Conservation (phyloP, 2,329 filamentous ascomycete genomes). For the Fusarium oligoseptatum region DNA sequence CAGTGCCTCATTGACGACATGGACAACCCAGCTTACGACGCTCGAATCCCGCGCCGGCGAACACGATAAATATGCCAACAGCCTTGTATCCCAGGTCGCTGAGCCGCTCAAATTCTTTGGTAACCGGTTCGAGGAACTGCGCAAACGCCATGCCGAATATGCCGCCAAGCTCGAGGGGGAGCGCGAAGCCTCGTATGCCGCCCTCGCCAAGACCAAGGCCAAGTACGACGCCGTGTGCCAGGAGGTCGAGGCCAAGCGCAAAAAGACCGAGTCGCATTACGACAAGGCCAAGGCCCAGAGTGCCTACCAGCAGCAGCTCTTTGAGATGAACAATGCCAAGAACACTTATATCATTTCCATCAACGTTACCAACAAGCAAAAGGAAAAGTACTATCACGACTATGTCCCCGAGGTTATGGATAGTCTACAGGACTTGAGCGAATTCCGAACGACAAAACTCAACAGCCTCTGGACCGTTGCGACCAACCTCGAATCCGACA, state of each 20-base stretch:
- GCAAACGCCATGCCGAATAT: slow-evolving; percentile 91
- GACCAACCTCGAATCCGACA: slow-evolving; percentile 82
- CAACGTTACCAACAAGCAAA: slow-evolving; percentile 97
- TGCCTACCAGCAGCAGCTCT: slow-evolving; percentile 90
- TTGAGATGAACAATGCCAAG: slow-evolving; percentile 98
- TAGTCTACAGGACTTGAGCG: slow-evolving; percentile 91
- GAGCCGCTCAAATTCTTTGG: slow-evolving; percentile 85
- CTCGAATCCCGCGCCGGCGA: slow-evolving; percentile 89
- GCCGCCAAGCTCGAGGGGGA: slow-evolving; percentile 91
- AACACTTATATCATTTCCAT: slow-evolving; percentile 98
- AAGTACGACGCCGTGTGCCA: slow-evolving; percentile 95
- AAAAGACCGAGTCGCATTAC: slow-evolving; percentile 94
- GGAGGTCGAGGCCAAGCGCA: slow-evolving; percentile 93
- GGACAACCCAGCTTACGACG: slow-evolving; percentile 92
- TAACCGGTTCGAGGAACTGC: slow-evolving; percentile 86
- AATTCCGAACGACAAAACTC: slow-evolving; percentile 86
- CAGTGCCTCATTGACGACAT: slow-evolving; percentile 94
- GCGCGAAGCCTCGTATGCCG: slow-evolving; percentile 84
- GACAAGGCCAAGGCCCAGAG: slow-evolving; percentile 94
- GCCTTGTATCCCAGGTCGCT: slow-evolving; percentile 83
- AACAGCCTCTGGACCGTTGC: slow-evolving; percentile 90
- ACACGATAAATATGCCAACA: slow-evolving; percentile 86
- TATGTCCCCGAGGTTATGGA: slow-evolving; percentile 95
- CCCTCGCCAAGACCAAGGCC: slow-evolving; percentile 89
- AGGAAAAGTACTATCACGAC: slow-evolving; percentile 97